phyloP scores from a whole-genome alignment of 768 basidiomycete genomes.

The Tricholoma flavovirens region DNA sequence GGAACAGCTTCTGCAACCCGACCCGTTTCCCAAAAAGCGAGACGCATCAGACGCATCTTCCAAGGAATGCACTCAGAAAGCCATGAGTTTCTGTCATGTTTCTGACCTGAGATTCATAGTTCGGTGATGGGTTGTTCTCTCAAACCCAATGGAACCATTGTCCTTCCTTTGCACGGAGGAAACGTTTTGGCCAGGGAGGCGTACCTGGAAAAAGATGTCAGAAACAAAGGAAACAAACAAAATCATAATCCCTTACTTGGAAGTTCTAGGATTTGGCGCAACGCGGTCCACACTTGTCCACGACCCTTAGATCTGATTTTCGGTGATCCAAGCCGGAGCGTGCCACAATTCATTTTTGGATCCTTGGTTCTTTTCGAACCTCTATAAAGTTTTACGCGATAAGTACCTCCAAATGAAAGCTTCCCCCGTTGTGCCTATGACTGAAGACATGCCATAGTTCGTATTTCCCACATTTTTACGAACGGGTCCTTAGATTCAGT shows the following conservation, averaged over 20 bases:
- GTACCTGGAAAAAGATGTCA: conserved; percentile 37
- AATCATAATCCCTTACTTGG: conserved; percentile 37
- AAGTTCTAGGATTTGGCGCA: conserved; percentile 39
- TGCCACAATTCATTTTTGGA: conserved; percentile 35
- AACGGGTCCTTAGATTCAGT: conserved; percentile 19
- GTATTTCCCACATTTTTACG: conserved; percentile 20
- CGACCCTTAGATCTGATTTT: conserved; percentile 74
- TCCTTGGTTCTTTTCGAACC: conserved; percentile 31
- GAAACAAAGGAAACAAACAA: conserved; percentile 34
- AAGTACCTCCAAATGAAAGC: conserved; percentile 28
- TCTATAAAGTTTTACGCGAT: conserved; percentile 50
- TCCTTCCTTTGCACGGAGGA: conserved; percentile 14
- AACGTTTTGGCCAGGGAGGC: conserved; percentile 23
- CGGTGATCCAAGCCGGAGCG: conserved; percentile 50
- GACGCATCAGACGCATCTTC: conserved; percentile 15
- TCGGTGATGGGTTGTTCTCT: background rate
- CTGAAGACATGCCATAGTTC: conserved; percentile 52
- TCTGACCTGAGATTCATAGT: background rate
- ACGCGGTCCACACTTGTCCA: conserved; percentile 36
- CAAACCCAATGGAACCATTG: background rate
- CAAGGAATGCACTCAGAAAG: conserved; percentile 1
- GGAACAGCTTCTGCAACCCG: conserved; percentile 31
- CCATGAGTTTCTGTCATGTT: background rate
- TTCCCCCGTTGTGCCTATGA: conserved; percentile 39
- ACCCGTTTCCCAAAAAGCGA: conserved; percentile 16